These are phyloP conservation scores for Geotrichum carabidarum DNA, from an alignment of 1,139 yeast species.

Conservation along the genomic window DNA sequence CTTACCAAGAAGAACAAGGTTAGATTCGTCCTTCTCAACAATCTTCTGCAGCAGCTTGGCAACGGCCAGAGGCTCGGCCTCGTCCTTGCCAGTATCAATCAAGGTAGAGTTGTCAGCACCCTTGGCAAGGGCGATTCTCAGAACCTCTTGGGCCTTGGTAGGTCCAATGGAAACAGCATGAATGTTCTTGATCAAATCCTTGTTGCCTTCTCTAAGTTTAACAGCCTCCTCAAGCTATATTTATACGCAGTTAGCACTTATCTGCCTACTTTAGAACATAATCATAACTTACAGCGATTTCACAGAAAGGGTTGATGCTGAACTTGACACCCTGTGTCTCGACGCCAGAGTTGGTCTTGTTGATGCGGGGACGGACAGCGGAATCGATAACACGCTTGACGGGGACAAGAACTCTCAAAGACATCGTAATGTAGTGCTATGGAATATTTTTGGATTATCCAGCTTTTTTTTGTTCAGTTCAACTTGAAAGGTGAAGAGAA, in stretches of 20 bases:
- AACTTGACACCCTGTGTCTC: constrained; percentile 89
- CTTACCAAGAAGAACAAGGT: constrained; percentile 83
- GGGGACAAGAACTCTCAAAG: constrained; percentile 77
- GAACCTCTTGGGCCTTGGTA: constrained; percentile 76
- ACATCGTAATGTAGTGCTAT: constrained; percentile 15
- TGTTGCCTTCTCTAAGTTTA: constrained; percentile 62
- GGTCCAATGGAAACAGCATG: constrained; percentile 95
- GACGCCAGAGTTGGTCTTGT: constrained; percentile 77
- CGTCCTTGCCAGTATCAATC: constrained; percentile 62
- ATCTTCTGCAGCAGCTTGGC: constrained; percentile 77
- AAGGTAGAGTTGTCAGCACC: constrained; percentile 87
- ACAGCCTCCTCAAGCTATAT: constrained; percentile 72
- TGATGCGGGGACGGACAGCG: constrained; percentile 89
- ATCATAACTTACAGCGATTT: constrained; percentile 61
- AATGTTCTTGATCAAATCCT: constrained; percentile 69
- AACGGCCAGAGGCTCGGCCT: constrained; percentile 81
- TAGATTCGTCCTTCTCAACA: constrained; percentile 64
- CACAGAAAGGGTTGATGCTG: constrained; percentile 95
- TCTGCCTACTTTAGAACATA: neutral
- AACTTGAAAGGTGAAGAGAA: neutral
- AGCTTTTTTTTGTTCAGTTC: neutral
- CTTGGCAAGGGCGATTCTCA: constrained; percentile 87
- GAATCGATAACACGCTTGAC: constrained; percentile 92
- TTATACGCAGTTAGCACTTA: neutral
- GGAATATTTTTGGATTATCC: neutral